Evolutionary conservation across 306 rosid species (phyloP), one percentile per base, ranked within the genome.

Genomic region (Quercus berberidifolia): DNA sequence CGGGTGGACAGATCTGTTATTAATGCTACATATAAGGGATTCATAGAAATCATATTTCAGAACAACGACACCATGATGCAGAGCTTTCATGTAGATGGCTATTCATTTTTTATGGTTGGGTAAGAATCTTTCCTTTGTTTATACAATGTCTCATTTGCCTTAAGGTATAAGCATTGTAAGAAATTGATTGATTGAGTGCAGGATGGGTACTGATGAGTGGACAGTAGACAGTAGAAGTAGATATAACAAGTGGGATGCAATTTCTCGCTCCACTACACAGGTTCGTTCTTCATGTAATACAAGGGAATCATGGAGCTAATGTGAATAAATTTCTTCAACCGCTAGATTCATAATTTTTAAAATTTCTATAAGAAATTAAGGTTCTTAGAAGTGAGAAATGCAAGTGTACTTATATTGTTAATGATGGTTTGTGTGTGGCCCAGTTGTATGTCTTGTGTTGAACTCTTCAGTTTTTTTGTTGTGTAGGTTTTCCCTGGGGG

Each of bases 41-140:
- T 94, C 82, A 87, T 92, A 57, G 97, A 94, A 85, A 86, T 94
- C 30, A 68, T 94, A 51, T 83, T 94, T 67, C 97, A 90, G 79
- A 94, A 92, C 88, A 91, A 92, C 69, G 97, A 94, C 83, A 76
- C 97, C 14, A 69, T 85, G 25, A 46, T 92, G 78, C 97, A 92
- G 87, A 88, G 83, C 65, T 82, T 91, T 69, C 97, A 94, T 79
- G 4, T 91, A 54, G 92, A 91, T 75, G 99, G 99, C 56, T 94
- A 94, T 86, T 85, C 95, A 30, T 90, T 87, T 85, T 94, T 88
- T 5, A 85, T 94, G 13, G 99, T 81, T 1, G 98, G 97, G 99
- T 95, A 86, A 78, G 91, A 55, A 54, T 41, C 21, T 14, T 64
- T 56, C 75, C 49, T 56, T 46, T 60, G 77, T 82, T n/a, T 43